These are phyloP conservation scores for Ogataea siamensis DNA, from an alignment of 805 yeast species.

Conservation along the genomic window DNA sequence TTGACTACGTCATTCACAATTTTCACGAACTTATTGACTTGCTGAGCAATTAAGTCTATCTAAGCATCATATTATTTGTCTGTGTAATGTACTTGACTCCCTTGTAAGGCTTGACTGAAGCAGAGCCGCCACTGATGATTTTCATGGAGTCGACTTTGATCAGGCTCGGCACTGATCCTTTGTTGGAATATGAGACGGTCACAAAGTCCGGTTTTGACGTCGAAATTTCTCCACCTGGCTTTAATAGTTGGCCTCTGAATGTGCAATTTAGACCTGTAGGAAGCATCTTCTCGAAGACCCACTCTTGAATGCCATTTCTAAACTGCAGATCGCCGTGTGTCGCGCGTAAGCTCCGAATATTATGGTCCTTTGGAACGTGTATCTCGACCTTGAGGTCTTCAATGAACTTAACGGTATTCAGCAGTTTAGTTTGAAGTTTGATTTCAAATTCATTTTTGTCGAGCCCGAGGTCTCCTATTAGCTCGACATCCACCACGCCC, in stretches of 20 bases:
- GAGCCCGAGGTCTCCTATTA: slow-evolving; percentile 51
- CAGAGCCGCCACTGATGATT: slow-evolving; percentile 54
- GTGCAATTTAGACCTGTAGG: slow-evolving; percentile 67
- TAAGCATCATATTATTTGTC: slow-evolving; percentile 57
- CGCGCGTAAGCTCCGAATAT: slow-evolving; percentile 56
- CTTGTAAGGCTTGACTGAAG: slow-evolving; percentile 73
- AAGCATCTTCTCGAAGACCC: slow-evolving; percentile 62
- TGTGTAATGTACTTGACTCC: slow-evolving; percentile 82
- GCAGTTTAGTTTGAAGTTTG: slow-evolving; percentile 45
- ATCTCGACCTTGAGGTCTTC: slow-evolving; percentile 45
- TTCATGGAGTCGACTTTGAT: slow-evolving; percentile 63
- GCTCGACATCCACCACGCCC: slow-evolving; percentile 58
- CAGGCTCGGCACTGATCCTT: slow-evolving; percentile 77
- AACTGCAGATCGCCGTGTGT: slow-evolving; percentile 77
- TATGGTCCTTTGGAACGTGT: slow-evolving; percentile 27
- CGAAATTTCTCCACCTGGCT: slow-evolving; percentile 10
- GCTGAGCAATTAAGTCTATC: slow-evolving; percentile 17
- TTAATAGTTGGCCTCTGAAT: slow-evolving; percentile 50
- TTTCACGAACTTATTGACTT: slow-evolving; percentile 37
- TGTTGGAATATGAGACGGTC: slow-evolving; percentile 51
- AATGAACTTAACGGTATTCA: slow-evolving; percentile 44
- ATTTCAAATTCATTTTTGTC: slow-evolving; percentile 62
- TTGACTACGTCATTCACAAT: slow-evolving; percentile 37
- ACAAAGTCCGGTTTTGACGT: slow-evolving; percentile 40
- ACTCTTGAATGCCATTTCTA: slow-evolving; percentile 53